These are phyloP conservation scores for Cetraspora pellucida DNA, from an alignment of 192 early-diverging fungal species.

Conservation along the genomic window DNA sequence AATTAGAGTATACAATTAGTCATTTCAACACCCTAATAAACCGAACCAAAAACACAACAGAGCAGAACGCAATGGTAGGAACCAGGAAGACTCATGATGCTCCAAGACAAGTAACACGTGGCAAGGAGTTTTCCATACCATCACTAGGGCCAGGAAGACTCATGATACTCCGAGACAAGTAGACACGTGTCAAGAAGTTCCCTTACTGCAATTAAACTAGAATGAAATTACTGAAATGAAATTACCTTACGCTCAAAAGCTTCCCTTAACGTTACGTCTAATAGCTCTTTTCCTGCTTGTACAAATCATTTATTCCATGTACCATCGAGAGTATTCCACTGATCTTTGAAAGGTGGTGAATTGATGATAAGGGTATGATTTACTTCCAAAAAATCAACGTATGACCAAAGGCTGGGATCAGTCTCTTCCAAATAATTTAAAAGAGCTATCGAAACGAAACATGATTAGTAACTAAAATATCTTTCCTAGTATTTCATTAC, in stretches of 20 bases:
- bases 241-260: not conserved
- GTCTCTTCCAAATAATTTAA: slow-evolving; percentile 10
- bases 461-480: not conserved
- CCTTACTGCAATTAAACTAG: not conserved
- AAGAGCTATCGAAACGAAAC: slow-evolving; percentile 1
- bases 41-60: slow-evolving; percentile 7
- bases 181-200: slow-evolving; percentile 10
- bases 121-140: slow-evolving; percentile 6
- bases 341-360: not conserved
- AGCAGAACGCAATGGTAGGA: slow-evolving; percentile 20
- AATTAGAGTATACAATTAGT: slow-evolving; percentile 22
- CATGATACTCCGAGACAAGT: slow-evolving; percentile 10
- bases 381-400: slow-evolving; percentile 12
- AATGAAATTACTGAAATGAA: not conserved
- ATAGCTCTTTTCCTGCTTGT: not conserved
- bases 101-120: slow-evolving; percentile 17
- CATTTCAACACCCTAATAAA: slow-evolving; percentile 4
- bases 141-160: slow-evolving; percentile 17
- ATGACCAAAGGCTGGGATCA: not conserved
- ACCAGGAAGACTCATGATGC: slow-evolving; percentile 5
- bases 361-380: slow-evolving; percentile 12
- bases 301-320: not conserved
- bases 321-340: not conserved
- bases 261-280: not conserved
- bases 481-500: not conserved